Conservation (phyloP, 257 asterid genomes). For the Asclepias syriaca region DNA sequence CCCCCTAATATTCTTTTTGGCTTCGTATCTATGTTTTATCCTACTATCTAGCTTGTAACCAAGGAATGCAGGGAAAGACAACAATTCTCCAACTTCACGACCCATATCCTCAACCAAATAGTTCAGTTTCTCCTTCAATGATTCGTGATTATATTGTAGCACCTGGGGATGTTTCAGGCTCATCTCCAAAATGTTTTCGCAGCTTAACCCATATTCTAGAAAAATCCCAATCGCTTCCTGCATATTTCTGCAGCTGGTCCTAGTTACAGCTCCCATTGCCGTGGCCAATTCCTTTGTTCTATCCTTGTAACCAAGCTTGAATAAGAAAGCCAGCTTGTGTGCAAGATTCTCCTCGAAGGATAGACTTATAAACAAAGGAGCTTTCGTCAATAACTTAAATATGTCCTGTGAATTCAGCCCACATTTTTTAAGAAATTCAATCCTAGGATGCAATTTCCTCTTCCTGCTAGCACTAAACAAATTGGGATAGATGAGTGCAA, state of each 20-base stretch:
- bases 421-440: conserved; percentile 72
- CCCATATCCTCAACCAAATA: conserved; percentile 87
- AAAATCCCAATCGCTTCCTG: conserved; percentile 65
- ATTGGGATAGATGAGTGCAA: conserved; percentile 62
- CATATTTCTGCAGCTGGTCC: conserved; percentile 83
- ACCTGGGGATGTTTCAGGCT: conserved; percentile 84
- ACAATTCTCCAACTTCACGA: conserved; percentile 70
- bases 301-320: conserved; percentile 64
- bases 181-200: conserved; percentile 77
- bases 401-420: conserved; percentile 65
- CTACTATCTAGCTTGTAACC: conserved; percentile 82
- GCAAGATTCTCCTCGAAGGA: conserved; percentile 71
- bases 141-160: conserved; percentile 68
- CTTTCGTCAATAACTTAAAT: conserved; percentile 59
- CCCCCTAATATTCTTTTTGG: conserved; percentile 46
- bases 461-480: conserved; percentile 74
- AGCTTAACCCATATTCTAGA: conserved; percentile 62
- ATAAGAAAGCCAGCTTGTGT: conserved; percentile 55
- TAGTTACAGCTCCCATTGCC: conserved; percentile 91
- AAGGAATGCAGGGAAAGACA: conserved; percentile 86
- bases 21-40: conserved; percentile 80
- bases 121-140: conserved; percentile 73
- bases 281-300: conserved; percentile 62
- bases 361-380: conserved; percentile 71
- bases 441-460: conserved; percentile 78